phyloP scores from a whole-genome alignment of 805 yeast genomes.

The Sungouiozyma ichnusensis region DNA sequence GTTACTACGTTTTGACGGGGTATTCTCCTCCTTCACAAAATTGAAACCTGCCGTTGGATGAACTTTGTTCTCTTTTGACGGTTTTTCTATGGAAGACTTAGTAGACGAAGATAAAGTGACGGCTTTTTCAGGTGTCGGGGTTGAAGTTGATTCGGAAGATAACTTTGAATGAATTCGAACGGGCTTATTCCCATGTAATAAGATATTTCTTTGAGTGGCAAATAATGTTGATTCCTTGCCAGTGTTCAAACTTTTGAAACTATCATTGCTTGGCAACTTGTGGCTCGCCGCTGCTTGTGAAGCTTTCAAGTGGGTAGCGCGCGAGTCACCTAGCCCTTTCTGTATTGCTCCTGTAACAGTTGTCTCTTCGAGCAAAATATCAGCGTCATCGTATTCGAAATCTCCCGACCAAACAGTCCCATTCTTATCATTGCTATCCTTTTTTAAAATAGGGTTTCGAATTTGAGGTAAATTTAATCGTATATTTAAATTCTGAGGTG shows the following conservation, averaged over 20 bases:
- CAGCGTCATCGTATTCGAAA: conserved; percentile 22
- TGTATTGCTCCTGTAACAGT: no score
- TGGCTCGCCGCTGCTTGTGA: no score
- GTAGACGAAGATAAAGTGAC: background rate
- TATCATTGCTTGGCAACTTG: background rate
- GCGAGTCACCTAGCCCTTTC: no score
- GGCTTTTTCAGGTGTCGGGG: background rate
- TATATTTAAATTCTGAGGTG: background rate
- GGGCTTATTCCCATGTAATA: conserved; percentile 7
- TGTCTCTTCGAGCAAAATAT: background rate
- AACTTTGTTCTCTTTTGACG: conserved; percentile 5
- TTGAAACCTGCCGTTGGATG: conserved; percentile 26
- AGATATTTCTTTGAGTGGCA: conserved; percentile 8
- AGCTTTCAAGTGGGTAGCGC: no score
- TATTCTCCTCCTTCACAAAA: conserved; percentile 18
- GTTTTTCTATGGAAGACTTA: background rate
- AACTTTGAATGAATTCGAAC: background rate
- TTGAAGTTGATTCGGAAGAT: background rate
- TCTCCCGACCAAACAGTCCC: conserved; percentile 24
- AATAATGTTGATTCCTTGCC: conserved; percentile 4
- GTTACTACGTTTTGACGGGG: conserved; percentile 11
- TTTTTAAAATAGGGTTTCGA: background rate
- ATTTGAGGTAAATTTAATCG: background rate
- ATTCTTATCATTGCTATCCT: background rate
- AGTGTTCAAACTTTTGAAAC: background rate